Evolutionary conservation across 2,329 filamentous ascomycete species (phyloP).

Genomic region (Xylariomycetidae sp.): DNA sequence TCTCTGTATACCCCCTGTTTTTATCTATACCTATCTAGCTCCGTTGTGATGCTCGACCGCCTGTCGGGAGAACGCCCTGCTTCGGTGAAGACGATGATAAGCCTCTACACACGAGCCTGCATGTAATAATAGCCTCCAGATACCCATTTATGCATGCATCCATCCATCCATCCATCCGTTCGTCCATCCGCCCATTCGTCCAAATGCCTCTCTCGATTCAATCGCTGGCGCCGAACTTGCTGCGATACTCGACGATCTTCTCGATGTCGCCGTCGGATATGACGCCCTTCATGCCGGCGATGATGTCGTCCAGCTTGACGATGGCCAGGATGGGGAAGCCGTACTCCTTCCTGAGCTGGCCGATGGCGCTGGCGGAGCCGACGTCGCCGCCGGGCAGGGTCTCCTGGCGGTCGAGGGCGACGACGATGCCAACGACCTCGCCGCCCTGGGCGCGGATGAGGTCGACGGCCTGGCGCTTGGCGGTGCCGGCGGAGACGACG

Average conservation of each 20-base stretch:
- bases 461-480: constrained; percentile 84
- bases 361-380: constrained; percentile 77
- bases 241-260: constrained; percentile 69
- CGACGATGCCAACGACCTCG: constrained; percentile 77
- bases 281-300: constrained; percentile 60
- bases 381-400: constrained; percentile 63
- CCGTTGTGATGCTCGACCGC: no score
- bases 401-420: constrained; percentile 84
- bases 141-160: no score
- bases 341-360: constrained; percentile 77
- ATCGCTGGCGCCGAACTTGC: constrained; percentile 58
- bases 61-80: no score
- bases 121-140: no score
- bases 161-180: no score
- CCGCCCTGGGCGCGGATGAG: constrained; percentile 87
- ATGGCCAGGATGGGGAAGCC: constrained; percentile 80
- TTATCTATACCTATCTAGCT: no score
- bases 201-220: no score
- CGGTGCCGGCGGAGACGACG: constrained; percentile 92
- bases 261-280: constrained; percentile 59
- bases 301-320: constrained; percentile 78
- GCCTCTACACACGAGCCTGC: no score
- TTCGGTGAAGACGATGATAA: no score
- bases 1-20: no score
- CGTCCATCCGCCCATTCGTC: no score